Conservation (phyloP, 306 rosid genomes). For the Prunus armeniaca region DNA sequence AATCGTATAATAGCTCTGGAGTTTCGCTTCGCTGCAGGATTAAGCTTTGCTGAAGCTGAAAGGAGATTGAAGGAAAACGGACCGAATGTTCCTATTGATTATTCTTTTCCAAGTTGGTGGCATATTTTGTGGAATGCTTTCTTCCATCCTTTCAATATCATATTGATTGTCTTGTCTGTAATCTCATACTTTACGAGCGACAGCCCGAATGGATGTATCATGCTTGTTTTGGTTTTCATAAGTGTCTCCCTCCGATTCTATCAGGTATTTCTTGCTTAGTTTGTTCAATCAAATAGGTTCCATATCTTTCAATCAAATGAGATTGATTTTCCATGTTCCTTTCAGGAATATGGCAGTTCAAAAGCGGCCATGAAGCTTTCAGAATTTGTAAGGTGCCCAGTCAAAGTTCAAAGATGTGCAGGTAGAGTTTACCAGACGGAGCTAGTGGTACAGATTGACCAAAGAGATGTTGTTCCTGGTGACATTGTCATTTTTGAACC, state of each 20-base stretch:
- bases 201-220: conserved; percentile 61
- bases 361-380: conserved; percentile 85
- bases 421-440: conserved; percentile 80
- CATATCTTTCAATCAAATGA: neutral
- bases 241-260: conserved; percentile 77
- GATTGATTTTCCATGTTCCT: conserved; percentile 5
- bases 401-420: conserved; percentile 85
- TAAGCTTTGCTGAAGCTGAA: conserved; percentile 79
- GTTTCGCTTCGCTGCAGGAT: conserved; percentile 45
- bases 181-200: conserved; percentile 62
- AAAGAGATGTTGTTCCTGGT: conserved; percentile 80
- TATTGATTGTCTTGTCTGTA: conserved; percentile 60
- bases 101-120: conserved; percentile 73
- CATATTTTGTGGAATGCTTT: conserved; percentile 67
- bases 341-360: conserved; percentile 73
- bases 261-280: conserved; percentile 46
- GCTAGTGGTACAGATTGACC: conserved; percentile 74
- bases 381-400: conserved; percentile 61
- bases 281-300: neutral
- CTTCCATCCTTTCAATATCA: conserved; percentile 79
- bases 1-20: neutral
- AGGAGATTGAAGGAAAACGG: conserved; percentile 68
- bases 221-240: conserved; percentile 66
- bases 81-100: conserved; percentile 66
- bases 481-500: conserved; percentile 87